Evolutionary conservation across 257 asterid genomes (phyloP), one percentile per base, ranked within the genome.

Genomic region (Leonotis leonurus): DNA sequence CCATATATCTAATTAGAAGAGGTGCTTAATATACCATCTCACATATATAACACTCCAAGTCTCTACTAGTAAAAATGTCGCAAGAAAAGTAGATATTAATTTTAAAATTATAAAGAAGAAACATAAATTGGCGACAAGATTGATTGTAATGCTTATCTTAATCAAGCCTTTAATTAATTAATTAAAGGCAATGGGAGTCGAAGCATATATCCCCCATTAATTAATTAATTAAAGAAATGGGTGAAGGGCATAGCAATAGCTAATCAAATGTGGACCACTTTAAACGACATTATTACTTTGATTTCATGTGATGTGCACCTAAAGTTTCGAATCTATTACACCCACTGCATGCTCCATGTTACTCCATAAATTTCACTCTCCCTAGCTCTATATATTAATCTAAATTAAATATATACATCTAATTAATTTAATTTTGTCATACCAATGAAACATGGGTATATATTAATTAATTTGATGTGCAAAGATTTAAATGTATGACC

Each of bases 231-330:
- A 27, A 27, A 27, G 33, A 27, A 27, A 2, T 63, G 10, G 13
- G n/a, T n/a, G n/a, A n/a, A n/a, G n/a, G n/a, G n/a, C n/a, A n/a
- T n/a, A 36, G 70, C 70, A n/a, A n/a, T 46, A 58, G 70, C 78
- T 68, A 72, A 77, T 72, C 73, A 24, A 68, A 36, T 72, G 54
- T 69, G 78, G 78, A 73, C 82, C 78, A 77, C 81, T 68, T 53
- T 12, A 62, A 62, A 70, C 71, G 14, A 67, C 58, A 55, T 65
- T 33, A 21, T 56, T 68, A 50, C 70, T 62, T 69, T 27, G 33
- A 27, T 27, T 27, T 73, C 80, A 75, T 70, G 76, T 75, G 80
- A 65, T 62, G 75, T 73, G 66, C 68, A 69, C 71, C 73, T 50
- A 60, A 67, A 62, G 56, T 43, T 56, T 62, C 45, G 82, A 73